These are phyloP conservation scores for Plantago ovata DNA, from an alignment of 257 asterid genomes.

Conservation along the genomic window DNA sequence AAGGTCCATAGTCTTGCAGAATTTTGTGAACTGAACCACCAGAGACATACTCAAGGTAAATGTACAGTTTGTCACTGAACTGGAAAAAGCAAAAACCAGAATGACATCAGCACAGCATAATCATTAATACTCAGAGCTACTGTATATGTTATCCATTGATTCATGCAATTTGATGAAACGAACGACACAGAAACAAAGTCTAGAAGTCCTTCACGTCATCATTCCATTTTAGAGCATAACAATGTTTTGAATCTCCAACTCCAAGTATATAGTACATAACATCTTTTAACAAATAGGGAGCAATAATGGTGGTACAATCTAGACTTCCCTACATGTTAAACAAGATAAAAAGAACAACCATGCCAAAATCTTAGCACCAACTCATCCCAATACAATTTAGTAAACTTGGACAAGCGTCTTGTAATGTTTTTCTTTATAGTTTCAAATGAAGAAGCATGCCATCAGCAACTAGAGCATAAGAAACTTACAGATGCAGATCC, in stretches of 20 bases:
- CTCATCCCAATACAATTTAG: conserved; percentile 5
- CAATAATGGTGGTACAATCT: conserved; percentile 1
- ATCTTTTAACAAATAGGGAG: not conserved
- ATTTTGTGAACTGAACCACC: conserved; percentile 70
- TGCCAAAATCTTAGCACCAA: conserved; percentile 3
- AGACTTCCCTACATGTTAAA: conserved; percentile 2
- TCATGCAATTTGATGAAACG: conserved; percentile 18
- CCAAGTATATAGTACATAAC: not conserved
- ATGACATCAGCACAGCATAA: not conserved
- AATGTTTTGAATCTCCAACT: not conserved
- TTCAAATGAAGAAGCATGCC: not conserved
- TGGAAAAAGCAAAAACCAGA: conserved; percentile 19
- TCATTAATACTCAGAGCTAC: not conserved
- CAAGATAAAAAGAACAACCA: conserved; percentile 9
- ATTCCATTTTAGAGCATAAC: conserved; percentile 12
- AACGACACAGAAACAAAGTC: not conserved
- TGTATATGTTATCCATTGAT: conserved; percentile 6
- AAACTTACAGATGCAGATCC: conserved; percentile 59
- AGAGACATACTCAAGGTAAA: conserved; percentile 65
- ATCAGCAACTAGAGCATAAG: conserved; percentile 8
- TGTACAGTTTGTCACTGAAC: conserved; percentile 51
- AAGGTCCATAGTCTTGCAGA: conserved; percentile 61
- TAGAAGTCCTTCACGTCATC: conserved; percentile 4
- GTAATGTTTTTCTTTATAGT: not conserved
- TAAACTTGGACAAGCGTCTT: not conserved